phyloP scores from a whole-genome alignment of 1,139 yeast genomes.

The Suhomyces anneliseae region DNA sequence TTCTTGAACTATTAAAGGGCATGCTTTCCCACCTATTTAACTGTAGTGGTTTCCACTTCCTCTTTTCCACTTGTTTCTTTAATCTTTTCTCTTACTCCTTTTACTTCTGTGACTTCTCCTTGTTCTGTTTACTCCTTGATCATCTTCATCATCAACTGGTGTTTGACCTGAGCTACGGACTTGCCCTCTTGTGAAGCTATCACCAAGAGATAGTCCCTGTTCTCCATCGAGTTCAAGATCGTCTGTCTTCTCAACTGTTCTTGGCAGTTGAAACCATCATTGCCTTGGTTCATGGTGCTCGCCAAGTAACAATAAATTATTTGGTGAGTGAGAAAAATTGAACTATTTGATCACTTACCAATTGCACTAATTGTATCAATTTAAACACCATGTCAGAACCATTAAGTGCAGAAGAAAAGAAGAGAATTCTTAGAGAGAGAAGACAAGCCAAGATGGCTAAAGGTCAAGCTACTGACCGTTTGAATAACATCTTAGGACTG shows the following conservation, averaged over 20 bases:
- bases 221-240: slow-evolving; percentile 44
- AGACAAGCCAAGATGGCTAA: slow-evolving; percentile 67
- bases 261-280: slow-evolving; percentile 26
- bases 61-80: not conserved
- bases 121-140: slow-evolving; percentile 8
- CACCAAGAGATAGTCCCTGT: slow-evolving; percentile 42
- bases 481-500: slow-evolving; percentile 47
- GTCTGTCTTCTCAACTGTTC: slow-evolving; percentile 42
- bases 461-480: slow-evolving; percentile 56
- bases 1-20: too few species aligned
- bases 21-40: not conserved
- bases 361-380: too few species aligned
- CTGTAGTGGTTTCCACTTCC: not conserved
- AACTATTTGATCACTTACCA: too few species aligned
- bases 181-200: slow-evolving; percentile 47
- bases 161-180: slow-evolving; percentile 43
- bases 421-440: slow-evolving; percentile 61
- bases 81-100: not conserved
- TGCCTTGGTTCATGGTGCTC: not conserved
- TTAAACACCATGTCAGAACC: slow-evolving; percentile 1
- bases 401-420: slow-evolving; percentile 58
- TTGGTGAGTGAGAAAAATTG: not conserved
- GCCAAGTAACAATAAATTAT: not conserved
- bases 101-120: not conserved
- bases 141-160: slow-evolving; percentile 32